Evolutionary conservation across 192 early-diverging fungal genomes (phyloP).

Genomic region (Backusella parvicylindrica): DNA sequence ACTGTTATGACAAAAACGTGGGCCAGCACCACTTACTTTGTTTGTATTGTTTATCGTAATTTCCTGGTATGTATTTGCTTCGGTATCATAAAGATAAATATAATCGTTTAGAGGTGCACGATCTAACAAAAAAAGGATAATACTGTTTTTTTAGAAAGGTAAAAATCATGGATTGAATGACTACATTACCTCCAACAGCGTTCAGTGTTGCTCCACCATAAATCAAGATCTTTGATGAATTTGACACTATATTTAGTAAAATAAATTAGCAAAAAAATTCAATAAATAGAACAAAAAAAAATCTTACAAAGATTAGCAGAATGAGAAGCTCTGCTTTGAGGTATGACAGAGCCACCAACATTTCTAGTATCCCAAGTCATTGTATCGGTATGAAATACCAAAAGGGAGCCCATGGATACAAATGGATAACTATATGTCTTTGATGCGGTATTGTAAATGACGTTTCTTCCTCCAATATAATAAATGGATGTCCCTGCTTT

Average conservation of each 20-base stretch:
- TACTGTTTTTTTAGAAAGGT: not conserved
- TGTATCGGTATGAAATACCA: conserved; percentile 2
- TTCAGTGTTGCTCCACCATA: not conserved
- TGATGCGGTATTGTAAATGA: not conserved
- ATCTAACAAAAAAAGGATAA: not conserved
- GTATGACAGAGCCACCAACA: not conserved
- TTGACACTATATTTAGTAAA: not conserved
- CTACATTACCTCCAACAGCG: not conserved
- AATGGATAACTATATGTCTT: not conserved
- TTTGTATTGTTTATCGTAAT: not conserved
- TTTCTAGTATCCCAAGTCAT: not conserved
- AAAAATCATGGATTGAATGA: not conserved
- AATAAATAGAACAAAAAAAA: not conserved
- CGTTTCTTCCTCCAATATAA: conserved; percentile 3
- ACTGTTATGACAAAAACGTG: not conserved
- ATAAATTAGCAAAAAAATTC: not conserved
- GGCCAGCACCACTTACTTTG: not conserved
- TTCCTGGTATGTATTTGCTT: not conserved
- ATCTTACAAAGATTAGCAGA: not conserved
- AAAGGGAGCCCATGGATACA: not conserved
- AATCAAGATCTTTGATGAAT: not conserved
- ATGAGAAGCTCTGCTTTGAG: not conserved
- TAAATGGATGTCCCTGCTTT: not conserved
- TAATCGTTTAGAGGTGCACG: not conserved
- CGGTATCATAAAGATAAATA: not conserved